Evolutionary conservation across 2,329 filamentous ascomycete species (phyloP), one percentile per base, ranked within the genome.

Genomic region (Pseudocercospora musae): DNA sequence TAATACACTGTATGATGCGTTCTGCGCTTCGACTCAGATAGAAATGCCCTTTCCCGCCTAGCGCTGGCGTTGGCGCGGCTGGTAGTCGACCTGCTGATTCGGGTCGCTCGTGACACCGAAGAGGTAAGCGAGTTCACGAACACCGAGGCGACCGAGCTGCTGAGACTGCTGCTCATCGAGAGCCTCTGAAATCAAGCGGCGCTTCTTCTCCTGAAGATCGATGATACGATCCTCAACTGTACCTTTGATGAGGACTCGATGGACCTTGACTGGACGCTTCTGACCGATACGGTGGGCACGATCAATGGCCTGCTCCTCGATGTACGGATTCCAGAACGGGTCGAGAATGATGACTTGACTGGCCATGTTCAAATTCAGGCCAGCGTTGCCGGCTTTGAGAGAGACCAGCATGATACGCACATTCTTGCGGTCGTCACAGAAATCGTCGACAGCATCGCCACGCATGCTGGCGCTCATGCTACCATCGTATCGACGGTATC

Each of bases 311-410:
- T 97, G 93, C 76, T 92, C 91, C 77, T 96, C 93, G 54, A 96
- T 89, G 73, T 89, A 96, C 0, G 92, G 93, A 66, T 96, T 97
- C 91, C 92, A 96, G 78, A 96, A 96, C 0, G 92, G 92, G 73
- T 96, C 92, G 72, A 96, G 87, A 66, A 96, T 90, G 75, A 97
- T 91, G 68, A 96, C 91, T 66, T 92, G 89, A 1, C 88, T 91
- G 0, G 92, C 93, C 18, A 87, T 86, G 42, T 89, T 91, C 21
- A 97, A 82, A 72, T 97, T 97, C 50, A 97, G 84, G 1, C 93
- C 93, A 0, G 92, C 87, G 69, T 94, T 94, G 33, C 91, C 91
- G 1, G 91, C 90, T 70, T 91, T 91, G 54, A 94, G 80, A 1
- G 89, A 92, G 1, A 93, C 85, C 2, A 95, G 81, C 83, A 95